Evolutionary conservation across 768 basidiomycete genomes (phyloP).

Genomic region (Boletus eberwhitei): DNA sequence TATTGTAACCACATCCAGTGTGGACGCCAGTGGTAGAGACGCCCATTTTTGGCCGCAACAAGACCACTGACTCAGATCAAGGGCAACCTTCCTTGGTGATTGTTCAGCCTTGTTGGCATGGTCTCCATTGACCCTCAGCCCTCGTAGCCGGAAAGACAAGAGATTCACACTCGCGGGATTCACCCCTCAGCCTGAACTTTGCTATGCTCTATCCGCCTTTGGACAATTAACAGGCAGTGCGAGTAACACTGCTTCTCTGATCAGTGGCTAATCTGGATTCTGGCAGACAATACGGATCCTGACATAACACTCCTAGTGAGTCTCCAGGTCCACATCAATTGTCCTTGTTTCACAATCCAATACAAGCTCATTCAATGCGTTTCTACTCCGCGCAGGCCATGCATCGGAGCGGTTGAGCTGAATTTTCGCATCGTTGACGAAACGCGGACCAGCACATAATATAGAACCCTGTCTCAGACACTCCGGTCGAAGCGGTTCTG

Average conservation of each 20-base stretch:
- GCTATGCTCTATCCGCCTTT: background rate
- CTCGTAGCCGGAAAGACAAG: conserved; percentile 7
- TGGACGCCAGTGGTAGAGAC: too few species aligned
- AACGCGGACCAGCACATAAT: background rate
- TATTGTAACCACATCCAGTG: background rate
- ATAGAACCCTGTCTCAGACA: background rate
- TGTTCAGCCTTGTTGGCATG: conserved; percentile 19
- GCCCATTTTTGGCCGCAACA: conserved; percentile 9
- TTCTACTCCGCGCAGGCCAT: background rate
- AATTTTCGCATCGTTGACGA: background rate
- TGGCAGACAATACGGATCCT: conserved; percentile 1
- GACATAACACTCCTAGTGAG: background rate
- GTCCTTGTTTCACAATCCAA: conserved; percentile 3
- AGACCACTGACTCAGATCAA: conserved; percentile 4
- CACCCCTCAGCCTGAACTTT: conserved; percentile 9
- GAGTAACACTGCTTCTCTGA: conserved; percentile 4
- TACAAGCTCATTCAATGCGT: background rate
- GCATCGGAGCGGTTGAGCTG: background rate
- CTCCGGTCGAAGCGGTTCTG: background rate
- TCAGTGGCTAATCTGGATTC: background rate
- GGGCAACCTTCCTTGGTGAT: conserved; percentile 13
- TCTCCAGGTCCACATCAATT: background rate
- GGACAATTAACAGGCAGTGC: conserved; percentile 4
- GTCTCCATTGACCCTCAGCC: conserved; percentile 18
- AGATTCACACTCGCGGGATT: conserved; percentile 22